Evolutionary conservation across 169 alveolate genomes (phyloP).

Genomic region (Cardiosporidium cionae): DNA sequence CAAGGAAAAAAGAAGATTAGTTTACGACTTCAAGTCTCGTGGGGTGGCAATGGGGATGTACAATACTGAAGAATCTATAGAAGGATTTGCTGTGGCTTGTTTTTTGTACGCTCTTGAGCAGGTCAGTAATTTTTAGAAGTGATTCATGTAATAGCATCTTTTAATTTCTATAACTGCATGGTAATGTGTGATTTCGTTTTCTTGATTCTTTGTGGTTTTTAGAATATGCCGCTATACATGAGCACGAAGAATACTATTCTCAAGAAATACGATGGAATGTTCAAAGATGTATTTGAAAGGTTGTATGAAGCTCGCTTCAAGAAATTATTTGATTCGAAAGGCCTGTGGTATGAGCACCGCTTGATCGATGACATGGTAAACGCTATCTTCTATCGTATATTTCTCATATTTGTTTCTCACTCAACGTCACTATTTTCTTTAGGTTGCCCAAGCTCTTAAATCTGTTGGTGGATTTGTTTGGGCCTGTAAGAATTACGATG

Average conservation of each 20-base stretch:
- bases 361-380: conserved; percentile 97
- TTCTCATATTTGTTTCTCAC: not conserved
- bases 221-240: conserved; percentile 78
- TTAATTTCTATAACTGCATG: not conserved
- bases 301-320: conserved; percentile 74
- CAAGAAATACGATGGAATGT: conserved; percentile 87
- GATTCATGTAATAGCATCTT: not conserved
- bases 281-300: conserved; percentile 82
- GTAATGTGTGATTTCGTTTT: not conserved
- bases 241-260: conserved; percentile 86
- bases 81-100: conserved; percentile 81
- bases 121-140: not conserved
- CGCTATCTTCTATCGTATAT: not conserved
- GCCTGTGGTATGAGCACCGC: conserved; percentile 82
- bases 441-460: conserved; percentile 80
- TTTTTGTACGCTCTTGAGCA: conserved; percentile 74
- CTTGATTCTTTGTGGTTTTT: not conserved
- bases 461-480: conserved; percentile 93
- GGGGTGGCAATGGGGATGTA: conserved; percentile 86
- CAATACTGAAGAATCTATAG: conserved; percentile 80
- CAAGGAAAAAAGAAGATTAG: not conserved
- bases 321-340: conserved; percentile 61
- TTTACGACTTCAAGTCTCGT: conserved; percentile 18
- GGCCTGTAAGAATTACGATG: conserved; percentile 98
- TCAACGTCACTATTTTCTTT: no score